Evolutionary conservation across 2,329 filamentous ascomycete species (phyloP).

Genomic region (Metarhizium humberi): DNA sequence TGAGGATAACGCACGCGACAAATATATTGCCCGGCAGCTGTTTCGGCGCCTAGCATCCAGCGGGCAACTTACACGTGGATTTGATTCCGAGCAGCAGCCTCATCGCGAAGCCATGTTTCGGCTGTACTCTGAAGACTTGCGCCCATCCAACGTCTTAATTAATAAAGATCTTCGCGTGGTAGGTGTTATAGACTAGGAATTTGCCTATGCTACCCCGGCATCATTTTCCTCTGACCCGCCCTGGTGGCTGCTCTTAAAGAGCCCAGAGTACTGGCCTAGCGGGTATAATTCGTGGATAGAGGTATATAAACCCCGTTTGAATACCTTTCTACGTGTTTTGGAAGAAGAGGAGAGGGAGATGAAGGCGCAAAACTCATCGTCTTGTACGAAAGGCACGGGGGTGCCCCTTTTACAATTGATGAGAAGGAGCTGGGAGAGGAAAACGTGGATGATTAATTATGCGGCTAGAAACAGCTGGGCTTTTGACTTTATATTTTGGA

Average conservation of each 20-base stretch:
- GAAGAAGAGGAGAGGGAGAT: constrained; percentile 15
- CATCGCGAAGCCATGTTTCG: constrained; percentile 12
- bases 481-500: constrained; percentile 28
- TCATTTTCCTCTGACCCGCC: constrained; percentile 25
- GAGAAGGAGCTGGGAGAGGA: constrained; percentile 25
- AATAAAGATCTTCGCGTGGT: constrained; percentile 16
- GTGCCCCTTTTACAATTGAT: constrained; percentile 21
- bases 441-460: constrained; percentile 23
- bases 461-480: constrained; percentile 27
- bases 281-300: constrained; percentile 20
- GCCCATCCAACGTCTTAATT: constrained; percentile 22
- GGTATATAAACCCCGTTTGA: constrained; percentile 21
- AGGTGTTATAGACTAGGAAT: constrained; percentile 32
- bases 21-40: constrained; percentile 21
- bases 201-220: constrained; percentile 22
- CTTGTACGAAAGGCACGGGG: neutral
- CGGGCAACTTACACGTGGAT: too few species aligned
- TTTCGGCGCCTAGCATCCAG: constrained; percentile 16
- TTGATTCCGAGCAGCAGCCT: too few species aligned
- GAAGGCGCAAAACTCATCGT: neutral
- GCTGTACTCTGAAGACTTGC: constrained; percentile 23
- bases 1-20: constrained; percentile 19
- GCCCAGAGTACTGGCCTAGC: constrained; percentile 20
- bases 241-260: constrained; percentile 27
- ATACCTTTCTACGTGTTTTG: constrained; percentile 23